These are phyloP conservation scores for Truncatella angustata DNA, from an alignment of 2,329 filamentous ascomycete genomes.

Conservation along the genomic window DNA sequence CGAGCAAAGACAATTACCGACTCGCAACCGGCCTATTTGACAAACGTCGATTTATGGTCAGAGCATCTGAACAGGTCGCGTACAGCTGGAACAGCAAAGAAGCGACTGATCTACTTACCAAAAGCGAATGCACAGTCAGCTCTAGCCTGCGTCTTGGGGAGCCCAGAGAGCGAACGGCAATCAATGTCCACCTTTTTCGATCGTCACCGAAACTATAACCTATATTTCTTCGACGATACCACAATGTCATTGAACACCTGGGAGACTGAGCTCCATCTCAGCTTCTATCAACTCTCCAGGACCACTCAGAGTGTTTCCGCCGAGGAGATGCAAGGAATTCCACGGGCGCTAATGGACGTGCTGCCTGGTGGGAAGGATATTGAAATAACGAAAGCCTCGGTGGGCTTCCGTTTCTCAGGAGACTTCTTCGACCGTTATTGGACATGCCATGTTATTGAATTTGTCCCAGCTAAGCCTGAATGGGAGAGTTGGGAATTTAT, in stretches of 20 bases:
- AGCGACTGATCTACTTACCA: not conserved
- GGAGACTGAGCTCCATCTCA: conserved; percentile 29
- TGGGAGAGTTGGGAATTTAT: not conserved
- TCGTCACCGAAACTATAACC: conserved; percentile 16
- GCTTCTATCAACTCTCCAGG: conserved; percentile 19
- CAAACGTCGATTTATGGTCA: not conserved
- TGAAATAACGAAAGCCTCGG: conserved; percentile 16
- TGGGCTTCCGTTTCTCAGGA: conserved; percentile 27
- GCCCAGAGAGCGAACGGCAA: not conserved
- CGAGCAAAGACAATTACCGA: not conserved
- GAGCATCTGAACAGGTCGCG: not conserved
- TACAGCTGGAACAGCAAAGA: not conserved
- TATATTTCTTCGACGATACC: conserved; percentile 24
- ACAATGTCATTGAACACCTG: conserved; percentile 22
- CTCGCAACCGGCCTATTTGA: not conserved
- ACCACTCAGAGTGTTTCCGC: not conserved
- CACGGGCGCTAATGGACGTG: not conserved
- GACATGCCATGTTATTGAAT: conserved; percentile 28
- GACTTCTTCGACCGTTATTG: conserved; percentile 32
- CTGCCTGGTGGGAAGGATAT: not conserved
- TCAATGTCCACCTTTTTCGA: conserved; percentile 19
- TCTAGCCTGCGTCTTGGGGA: not conserved
- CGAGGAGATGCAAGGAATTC: not conserved
- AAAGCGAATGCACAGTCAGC: not conserved
- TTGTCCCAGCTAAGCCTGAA: not conserved